phyloP scores from a whole-genome alignment of 2,329 filamentous ascomycete genomes.

The Ceratocystis alfenasii region DNA sequence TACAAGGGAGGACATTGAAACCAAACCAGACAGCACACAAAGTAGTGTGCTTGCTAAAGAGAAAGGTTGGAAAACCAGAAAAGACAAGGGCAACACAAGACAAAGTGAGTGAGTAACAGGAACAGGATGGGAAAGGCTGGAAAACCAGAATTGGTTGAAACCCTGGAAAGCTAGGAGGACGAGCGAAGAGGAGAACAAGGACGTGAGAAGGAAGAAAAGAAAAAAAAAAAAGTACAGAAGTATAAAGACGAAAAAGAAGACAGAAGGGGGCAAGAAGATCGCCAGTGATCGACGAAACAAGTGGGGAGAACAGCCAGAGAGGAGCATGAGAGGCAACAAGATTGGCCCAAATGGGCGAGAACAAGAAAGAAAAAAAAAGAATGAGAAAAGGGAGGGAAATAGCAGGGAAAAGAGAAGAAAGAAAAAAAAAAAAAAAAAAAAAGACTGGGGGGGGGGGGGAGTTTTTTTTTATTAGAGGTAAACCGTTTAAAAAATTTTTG shows the following conservation, averaged over 20 bases:
- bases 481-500: too few relatives aligned
- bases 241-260: slow-evolving; percentile 3
- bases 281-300: slow-evolving; percentile 4
- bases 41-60: neutral
- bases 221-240: neutral
- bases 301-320: neutral
- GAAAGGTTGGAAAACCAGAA: neutral
- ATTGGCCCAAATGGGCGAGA: neutral
- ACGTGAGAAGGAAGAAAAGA: neutral
- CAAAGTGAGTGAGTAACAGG: neutral
- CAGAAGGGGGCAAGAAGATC: slow-evolving; percentile 9
- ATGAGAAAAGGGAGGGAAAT: neutral
- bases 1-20: neutral
- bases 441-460: too few relatives aligned
- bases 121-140: neutral
- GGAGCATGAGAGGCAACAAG: slow-evolving; percentile 8
- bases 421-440: too few relatives aligned
- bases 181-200: neutral
- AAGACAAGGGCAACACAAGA: neutral
- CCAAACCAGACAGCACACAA: neutral
- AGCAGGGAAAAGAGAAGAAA: neutral
- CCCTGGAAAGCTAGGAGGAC: neutral
- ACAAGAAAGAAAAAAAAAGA: slow-evolving; percentile 1
- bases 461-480: too few relatives aligned
- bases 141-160: neutral